phyloP scores from a whole-genome alignment of 805 yeast species.

The Teunomyces panamensis region DNA sequence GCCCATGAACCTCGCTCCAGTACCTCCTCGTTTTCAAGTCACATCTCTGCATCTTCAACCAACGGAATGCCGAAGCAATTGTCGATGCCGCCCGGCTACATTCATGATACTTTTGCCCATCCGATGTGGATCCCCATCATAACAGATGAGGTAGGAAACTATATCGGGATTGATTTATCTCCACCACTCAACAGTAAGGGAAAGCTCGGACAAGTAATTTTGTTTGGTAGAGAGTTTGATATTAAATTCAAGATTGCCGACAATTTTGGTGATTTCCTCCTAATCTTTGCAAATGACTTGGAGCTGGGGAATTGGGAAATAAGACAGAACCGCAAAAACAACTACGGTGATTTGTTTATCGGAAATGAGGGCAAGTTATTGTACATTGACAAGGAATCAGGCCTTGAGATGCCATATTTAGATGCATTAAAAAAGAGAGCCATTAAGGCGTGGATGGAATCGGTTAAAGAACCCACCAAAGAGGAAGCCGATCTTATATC shows the following conservation, averaged over 20 bases:
- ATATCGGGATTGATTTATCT: conserved; percentile 79
- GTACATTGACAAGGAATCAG: conserved; percentile 57
- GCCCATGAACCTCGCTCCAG: conserved; percentile 13
- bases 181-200: conserved; percentile 62
- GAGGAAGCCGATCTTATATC: conserved; percentile 11
- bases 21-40: conserved; percentile 16
- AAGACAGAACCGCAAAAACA: conserved; percentile 43
- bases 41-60: conserved; percentile 13
- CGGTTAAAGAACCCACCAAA: conserved; percentile 14
- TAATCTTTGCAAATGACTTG: conserved; percentile 80
- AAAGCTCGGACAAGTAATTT: conserved; percentile 83
- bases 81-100: conserved; percentile 73
- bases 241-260: conserved; percentile 81
- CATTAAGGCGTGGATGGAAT: conserved; percentile 31
- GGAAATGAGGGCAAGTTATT: conserved; percentile 73
- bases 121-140: conserved; percentile 90
- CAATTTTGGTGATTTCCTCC: conserved; percentile 85
- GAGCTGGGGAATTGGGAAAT: conserved; percentile 80
- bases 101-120: conserved; percentile 81
- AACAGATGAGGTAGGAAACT: conserved; percentile 88
- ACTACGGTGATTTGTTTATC: conserved; percentile 47
- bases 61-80: conserved; percentile 44
- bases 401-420: conserved; percentile 40
- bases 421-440: conserved; percentile 37
- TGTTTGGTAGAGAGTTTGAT: conserved; percentile 94